These are phyloP conservation scores for Teratosphaeria gauchensis DNA, from an alignment of 2,329 filamentous ascomycete genomes.

Conservation along the genomic window DNA sequence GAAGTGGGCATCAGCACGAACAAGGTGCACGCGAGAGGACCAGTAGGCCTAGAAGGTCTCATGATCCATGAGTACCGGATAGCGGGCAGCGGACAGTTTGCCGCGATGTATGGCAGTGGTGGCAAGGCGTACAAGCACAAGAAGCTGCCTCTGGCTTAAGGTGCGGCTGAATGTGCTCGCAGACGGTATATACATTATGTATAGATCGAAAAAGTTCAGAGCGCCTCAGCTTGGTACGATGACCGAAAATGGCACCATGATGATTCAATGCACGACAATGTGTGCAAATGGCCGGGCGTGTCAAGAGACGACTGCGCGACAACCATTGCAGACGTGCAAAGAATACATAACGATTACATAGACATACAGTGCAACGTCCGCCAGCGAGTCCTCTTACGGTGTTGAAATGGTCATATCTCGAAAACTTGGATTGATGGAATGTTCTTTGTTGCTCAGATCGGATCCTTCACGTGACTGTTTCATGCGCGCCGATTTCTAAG, in stretches of 20 bases:
- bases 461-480: background rate
- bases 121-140: slow-evolving; percentile 46
- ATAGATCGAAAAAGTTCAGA: too few relatives aligned
- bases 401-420: too few relatives aligned
- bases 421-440: too few relatives aligned
- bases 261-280: too few relatives aligned
- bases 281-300: too few relatives aligned
- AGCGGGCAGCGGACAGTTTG: slow-evolving; percentile 72
- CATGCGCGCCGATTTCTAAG: background rate
- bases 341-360: too few relatives aligned
- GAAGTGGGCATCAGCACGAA: slow-evolving; percentile 98
- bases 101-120: slow-evolving; percentile 56
- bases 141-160: slow-evolving; percentile 28
- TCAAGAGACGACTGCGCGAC: too few relatives aligned
- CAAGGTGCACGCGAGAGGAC: slow-evolving; percentile 91
- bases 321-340: too few relatives aligned
- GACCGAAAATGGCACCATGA: too few relatives aligned
- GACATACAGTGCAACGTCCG: too few relatives aligned
- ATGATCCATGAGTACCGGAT: slow-evolving; percentile 98
- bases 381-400: too few relatives aligned
- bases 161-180: background rate
- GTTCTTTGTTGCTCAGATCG: background rate
- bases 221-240: too few relatives aligned
- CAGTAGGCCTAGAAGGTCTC: slow-evolving; percentile 85
- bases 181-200: background rate